Conservation (phyloP, 805 yeast species). For the Teunomyces tritomae region DNA sequence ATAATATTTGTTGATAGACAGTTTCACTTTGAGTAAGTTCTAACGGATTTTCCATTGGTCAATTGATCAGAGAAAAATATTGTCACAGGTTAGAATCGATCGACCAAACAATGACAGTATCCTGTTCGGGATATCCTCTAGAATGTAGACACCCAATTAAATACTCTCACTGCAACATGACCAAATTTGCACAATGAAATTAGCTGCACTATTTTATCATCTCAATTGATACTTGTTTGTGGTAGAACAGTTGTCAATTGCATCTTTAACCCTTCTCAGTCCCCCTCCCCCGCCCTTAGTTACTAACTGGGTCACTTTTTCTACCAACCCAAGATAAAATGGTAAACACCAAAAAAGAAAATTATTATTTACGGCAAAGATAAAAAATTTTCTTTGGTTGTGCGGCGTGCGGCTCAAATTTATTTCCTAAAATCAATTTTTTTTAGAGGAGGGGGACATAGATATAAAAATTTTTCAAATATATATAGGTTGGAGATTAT, state of each 20-base stretch:
- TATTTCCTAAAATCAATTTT: conserved; percentile 3
- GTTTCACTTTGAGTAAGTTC: neutral
- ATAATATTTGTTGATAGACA: neutral
- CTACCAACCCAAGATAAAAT: conserved; percentile 2
- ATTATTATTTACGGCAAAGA: conserved; percentile 2
- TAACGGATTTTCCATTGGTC: neutral
- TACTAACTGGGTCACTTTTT: neutral
- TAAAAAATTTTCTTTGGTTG: conserved; percentile 2
- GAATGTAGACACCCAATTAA: neutral
- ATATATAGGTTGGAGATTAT: conserved; percentile 3
- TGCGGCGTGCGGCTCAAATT: conserved; percentile 1
- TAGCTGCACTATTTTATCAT: too few species aligned
- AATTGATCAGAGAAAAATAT: neutral
- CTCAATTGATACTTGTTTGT: neutral
- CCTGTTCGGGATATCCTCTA: neutral
- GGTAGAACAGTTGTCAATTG: neutral
- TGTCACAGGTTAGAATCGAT: neutral
- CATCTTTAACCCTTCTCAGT: neutral
- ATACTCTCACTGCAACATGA: too few species aligned
- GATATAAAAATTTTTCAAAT: conserved; percentile 4
- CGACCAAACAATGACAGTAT: neutral
- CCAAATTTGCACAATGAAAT: too few species aligned
- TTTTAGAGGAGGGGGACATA: conserved; percentile 4
- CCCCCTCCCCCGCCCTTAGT: too few species aligned
- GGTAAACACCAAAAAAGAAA: conserved; percentile 2